These are phyloP conservation scores for Mycosphaerella sp. DNA, from an alignment of 2,329 filamentous ascomycete genomes.

Conservation along the genomic window DNA sequence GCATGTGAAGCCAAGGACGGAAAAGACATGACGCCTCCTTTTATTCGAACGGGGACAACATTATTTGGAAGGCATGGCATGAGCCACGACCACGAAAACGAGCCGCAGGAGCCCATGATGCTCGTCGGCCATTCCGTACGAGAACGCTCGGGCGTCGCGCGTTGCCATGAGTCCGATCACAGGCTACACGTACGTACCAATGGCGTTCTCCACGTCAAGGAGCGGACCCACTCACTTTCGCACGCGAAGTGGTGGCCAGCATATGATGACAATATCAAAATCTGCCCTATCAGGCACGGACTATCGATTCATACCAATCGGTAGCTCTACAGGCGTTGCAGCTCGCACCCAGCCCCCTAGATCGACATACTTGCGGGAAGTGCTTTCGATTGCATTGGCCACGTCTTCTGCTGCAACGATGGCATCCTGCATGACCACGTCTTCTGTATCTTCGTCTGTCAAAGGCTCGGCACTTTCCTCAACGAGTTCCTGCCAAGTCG, in stretches of 20 bases:
- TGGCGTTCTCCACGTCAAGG: not conserved
- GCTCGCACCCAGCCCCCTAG: conserved; percentile 11
- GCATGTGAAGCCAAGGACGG: not conserved
- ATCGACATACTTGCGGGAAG: not conserved
- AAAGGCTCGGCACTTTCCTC: conserved; percentile 4
- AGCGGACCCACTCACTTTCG: conserved; percentile 1
- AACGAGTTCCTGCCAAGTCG: conserved; percentile 33
- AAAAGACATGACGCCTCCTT: not conserved
- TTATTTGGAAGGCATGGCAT: not conserved
- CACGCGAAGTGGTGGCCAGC: conserved; percentile 3
- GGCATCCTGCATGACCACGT: conserved; percentile 5
- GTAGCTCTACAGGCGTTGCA: conserved; percentile 11
- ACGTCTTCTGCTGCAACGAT: not conserved
- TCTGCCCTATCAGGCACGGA: conserved; percentile 2
- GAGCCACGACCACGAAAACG: not conserved
- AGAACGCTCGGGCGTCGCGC: too few relatives aligned
- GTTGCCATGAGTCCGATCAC: not conserved
- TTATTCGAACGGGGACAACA: not conserved
- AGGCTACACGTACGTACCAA: too few relatives aligned
- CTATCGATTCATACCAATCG: conserved; percentile 21
- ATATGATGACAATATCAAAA: not conserved
- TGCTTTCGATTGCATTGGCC: not conserved
- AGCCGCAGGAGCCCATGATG: not conserved
- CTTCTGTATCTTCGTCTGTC: not conserved
- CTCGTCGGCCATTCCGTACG: not conserved